Base-by-base conservation (phyloP, 2,329 filamentous ascomycete species). In the Stemphylium vesicarium region DNA sequence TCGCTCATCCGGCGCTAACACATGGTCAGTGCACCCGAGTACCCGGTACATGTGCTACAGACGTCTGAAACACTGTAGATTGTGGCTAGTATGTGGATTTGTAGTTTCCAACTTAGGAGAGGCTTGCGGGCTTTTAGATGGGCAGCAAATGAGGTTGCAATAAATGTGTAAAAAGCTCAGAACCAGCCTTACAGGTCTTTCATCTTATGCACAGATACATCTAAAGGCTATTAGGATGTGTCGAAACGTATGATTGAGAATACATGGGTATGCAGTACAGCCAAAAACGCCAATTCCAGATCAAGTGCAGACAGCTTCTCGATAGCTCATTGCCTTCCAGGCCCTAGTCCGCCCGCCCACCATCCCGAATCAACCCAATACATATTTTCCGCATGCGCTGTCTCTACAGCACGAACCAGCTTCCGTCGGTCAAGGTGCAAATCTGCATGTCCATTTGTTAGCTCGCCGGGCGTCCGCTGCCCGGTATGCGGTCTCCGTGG, bases 401-500 rank as follows among this genome's bases (percentile, higher is more conserved):
- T 59, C 49, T 75, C 72, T 1, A 75, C 65, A 7, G 59, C 64
- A 10, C 54, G 56, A 7, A 59, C 56, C 26, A 76, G 46, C 42
- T 72, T 71, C 59, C 72, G 47, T 1, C 75, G 57, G 50, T 77
- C 75, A 8, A 77, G 48, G 59, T 77, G 74, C 40, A 77, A 39
- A 59, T 77, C 74, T n/a, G 66, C 63, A 51, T 77, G 75, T 4
- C 73, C 73, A 47, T 75, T 75, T 7, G 73, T 68, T 7, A 68
- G 37, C 24, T 70, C 63, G 9, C 54, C 54, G 4, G 66, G 63
- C 9, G 60, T 71, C 45, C 53, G 42, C 53, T 52, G 39, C 43
- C 55, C 41, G 33, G 50, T 59, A 3, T 33, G 45, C 20, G 59
- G 36, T 11, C 44, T 52, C n/a, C 38, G 45, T 24, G 54, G 48